A percentile compares a stretch with the other conserved stretches of the same genome.
Conservation (phyloP, 2,329 filamentous ascomycete genomes). For the Aspergillus novoparasiticus region DNA sequence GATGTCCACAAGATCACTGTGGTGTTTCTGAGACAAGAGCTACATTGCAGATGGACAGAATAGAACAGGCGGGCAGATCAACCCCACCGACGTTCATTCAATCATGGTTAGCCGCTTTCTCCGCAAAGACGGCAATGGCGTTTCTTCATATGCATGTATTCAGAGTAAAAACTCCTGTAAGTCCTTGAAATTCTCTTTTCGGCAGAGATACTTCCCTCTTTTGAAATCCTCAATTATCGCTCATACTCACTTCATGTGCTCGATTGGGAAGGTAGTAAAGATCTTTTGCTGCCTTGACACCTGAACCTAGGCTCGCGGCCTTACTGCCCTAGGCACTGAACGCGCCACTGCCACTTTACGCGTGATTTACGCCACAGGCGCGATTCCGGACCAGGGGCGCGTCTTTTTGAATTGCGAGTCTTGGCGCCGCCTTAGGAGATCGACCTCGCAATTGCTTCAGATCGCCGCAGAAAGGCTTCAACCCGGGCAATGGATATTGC, state of each 20-base stretch:
- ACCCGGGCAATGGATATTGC: constrained; percentile 22
- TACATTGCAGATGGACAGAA: constrained; percentile 8
- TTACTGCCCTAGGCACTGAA: constrained; percentile 28
- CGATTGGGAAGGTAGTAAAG: not conserved
- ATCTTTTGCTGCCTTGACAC: constrained; percentile 7
- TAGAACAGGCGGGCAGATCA: constrained; percentile 10
- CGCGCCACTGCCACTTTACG: constrained; percentile 39
- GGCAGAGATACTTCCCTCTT: not conserved
- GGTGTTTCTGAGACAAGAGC: not conserved
- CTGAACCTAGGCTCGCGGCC: constrained; percentile 7
- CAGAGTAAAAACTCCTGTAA: not conserved
- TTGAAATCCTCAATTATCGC: not conserved
- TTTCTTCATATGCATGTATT: constrained; percentile 1
- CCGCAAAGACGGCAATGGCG: constrained; percentile 7
- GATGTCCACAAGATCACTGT: not conserved
- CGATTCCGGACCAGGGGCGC: constrained; percentile 12
- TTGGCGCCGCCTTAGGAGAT: constrained; percentile 24
- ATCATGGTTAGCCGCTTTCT: constrained; percentile 17
- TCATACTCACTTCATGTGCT: not conserved
- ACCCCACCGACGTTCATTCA: constrained; percentile 20
- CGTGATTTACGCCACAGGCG: constrained; percentile 30
- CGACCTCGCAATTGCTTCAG: constrained; percentile 10
- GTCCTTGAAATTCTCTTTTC: not conserved
- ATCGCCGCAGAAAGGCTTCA: constrained; percentile 7
- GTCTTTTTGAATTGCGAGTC: constrained; percentile 17